Conservation (phyloP, 2,329 filamentous ascomycete genomes). For the Aspergillus pseudonomiae region DNA sequence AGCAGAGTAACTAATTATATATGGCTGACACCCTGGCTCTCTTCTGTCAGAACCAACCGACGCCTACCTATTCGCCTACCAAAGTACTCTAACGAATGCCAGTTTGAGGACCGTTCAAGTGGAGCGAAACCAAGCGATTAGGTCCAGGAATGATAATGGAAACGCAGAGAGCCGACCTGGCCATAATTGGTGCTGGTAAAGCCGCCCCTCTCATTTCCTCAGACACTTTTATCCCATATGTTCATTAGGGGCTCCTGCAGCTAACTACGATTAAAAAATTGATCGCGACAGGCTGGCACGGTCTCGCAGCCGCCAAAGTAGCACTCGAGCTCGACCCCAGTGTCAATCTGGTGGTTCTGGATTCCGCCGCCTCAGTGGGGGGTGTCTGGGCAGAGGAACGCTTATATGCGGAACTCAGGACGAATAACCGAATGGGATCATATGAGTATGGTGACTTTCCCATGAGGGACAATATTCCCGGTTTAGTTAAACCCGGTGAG, state of each 20-base stretch:
- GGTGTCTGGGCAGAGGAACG: neutral
- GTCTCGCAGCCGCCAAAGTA: neutral
- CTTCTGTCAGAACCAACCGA: neutral
- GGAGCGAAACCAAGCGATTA: neutral
- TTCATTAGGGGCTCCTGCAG: too few species aligned
- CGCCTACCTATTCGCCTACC: too few species aligned
- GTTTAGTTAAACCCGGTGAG: neutral
- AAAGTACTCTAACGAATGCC: neutral
- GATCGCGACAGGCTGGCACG: neutral
- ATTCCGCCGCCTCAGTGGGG: neutral
- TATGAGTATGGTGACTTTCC: neutral
- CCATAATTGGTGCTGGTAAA: neutral
- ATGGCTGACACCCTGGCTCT: neutral
- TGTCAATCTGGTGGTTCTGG: neutral
- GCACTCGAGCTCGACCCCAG: neutral
- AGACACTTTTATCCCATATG: neutral
- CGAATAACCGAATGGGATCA: neutral
- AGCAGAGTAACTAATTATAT: neutral
- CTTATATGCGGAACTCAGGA: neutral
- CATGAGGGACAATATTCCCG: neutral
- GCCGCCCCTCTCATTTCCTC: neutral
- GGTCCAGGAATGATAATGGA: neutral
- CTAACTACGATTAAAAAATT: neutral
- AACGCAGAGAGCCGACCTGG: neutral
- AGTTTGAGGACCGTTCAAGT: neutral